A percentile compares a stretch with the other conserved stretches of the same genome.
Conservation (phyloP, 1,139 yeast genomes). For the Candida tunisiensis region DNA sequence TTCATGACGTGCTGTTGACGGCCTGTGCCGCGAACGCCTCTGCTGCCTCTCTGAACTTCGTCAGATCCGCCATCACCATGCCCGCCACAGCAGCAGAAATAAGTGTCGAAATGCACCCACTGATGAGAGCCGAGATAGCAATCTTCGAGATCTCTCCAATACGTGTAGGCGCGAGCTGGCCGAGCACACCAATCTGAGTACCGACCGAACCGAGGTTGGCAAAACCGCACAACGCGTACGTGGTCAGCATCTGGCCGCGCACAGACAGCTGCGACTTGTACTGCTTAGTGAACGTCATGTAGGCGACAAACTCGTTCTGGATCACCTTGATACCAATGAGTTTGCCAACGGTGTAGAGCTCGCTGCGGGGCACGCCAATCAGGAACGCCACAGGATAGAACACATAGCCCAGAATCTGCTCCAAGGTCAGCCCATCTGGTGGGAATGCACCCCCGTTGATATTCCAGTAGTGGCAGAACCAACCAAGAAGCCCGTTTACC, state of each 20-base stretch:
- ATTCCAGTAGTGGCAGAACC: constrained; percentile 54
- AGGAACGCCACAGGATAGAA: constrained; percentile 47
- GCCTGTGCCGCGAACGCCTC: background rate
- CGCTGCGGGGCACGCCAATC: constrained; percentile 41
- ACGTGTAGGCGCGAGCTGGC: constrained; percentile 37
- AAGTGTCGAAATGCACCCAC: constrained; percentile 41
- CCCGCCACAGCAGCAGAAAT: constrained; percentile 52
- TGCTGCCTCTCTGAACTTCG: background rate
- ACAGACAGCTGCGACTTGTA: constrained; percentile 33
- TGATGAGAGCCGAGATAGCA: constrained; percentile 33
- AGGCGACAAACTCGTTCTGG: constrained; percentile 52
- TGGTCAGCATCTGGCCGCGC: constrained; percentile 41
- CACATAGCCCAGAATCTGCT: constrained; percentile 40
- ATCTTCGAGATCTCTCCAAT: constrained; percentile 32
- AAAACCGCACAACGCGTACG: constrained; percentile 51
- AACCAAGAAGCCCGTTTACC: constrained; percentile 38
- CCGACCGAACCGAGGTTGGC: constrained; percentile 51
- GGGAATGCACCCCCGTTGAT: too few species aligned
- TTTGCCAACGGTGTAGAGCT: constrained; percentile 32
- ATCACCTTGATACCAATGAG: constrained; percentile 43
- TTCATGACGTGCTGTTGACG: too few species aligned
- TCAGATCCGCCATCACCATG: constrained; percentile 42
- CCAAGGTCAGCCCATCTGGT: constrained; percentile 29
- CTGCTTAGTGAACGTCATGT: constrained; percentile 23
- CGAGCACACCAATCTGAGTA: constrained; percentile 46